Conservation (phyloP, 225 moss, liverwort and hornwort species). For the Polytrichum commune region DNA sequence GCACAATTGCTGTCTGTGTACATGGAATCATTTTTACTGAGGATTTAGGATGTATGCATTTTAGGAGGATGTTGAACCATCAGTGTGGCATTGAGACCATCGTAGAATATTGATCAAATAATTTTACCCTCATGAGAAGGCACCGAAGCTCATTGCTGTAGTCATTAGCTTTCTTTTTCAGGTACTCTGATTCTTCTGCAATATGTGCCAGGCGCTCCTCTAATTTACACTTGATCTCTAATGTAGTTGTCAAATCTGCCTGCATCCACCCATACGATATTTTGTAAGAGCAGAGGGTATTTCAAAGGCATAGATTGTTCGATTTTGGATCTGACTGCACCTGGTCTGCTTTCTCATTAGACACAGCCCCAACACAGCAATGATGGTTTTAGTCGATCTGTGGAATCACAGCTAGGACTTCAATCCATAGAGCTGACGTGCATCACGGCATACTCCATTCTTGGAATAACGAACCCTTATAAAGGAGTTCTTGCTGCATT, state of each 20-base stretch:
- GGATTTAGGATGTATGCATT: not conserved
- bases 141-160: conserved; percentile 78
- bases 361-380: too few species aligned
- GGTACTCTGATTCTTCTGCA: conserved; percentile 66
- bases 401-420: too few species aligned
- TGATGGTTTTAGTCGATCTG: too few species aligned
- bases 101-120: not conserved
- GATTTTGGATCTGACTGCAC: not conserved
- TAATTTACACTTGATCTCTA: conserved; percentile 66
- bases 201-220: conserved; percentile 74
- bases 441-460: too few species aligned
- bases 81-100: not conserved
- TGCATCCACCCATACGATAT: conserved; percentile 16
- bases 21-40: not conserved
- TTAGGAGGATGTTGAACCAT: not conserved
- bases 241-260: conserved; percentile 67
- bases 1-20: conserved; percentile 2
- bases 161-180: conserved; percentile 79
- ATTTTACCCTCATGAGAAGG: conserved; percentile 60
- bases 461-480: too few species aligned
- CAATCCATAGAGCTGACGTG: too few species aligned
- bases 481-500: too few species aligned
- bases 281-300: conserved; percentile 6
- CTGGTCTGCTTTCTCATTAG: too few species aligned
- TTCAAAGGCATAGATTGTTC: not conserved